Base-by-base conservation (phyloP, 2,329 filamentous ascomycete genomes). In the Helminthosporium solani region DNA sequence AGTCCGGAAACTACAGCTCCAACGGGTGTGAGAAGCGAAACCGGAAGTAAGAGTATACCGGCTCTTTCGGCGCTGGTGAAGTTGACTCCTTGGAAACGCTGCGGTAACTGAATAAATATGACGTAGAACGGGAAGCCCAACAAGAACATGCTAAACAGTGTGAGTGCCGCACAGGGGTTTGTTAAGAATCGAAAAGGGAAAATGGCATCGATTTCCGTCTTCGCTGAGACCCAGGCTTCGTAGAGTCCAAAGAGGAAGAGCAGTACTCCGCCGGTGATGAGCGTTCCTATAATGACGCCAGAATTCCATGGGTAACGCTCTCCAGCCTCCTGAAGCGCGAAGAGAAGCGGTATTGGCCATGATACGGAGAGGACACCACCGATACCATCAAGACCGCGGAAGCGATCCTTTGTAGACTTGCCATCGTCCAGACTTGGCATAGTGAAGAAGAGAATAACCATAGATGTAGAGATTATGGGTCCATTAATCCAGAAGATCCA, bases 401-500 rank as follows among this genome's bases (percentile, higher is more conserved):
- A 44, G 8, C 61, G 61, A 18, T 66, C 62, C 18, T 43, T 46
- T 20, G 56, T 59, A 1, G 61, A 57, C 37, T 62, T 64, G n/a
- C 50, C 55, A 27, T 64, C 58, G 3, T 53, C 49, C 0, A 61
- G 25, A 9, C 52, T 44, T 7, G 64, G 63, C 56, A 68, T 58
- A 9, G 61, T 59, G 33, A 61, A 47, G 33, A 57, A 58, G n/a
- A 66, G 44, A 8, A 66, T 25, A 1, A 40, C 46, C 27, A 60
- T 57, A 5, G 63, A 53, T 4, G 57, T 43, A 2, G 31, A 54
- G 12, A 65, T 54, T 12, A 65, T 53, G 2, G 64, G 63, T 4
- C 60, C 61, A 44, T 78, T 77, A 2, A 78, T 63, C 30, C 71
- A 69, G 50, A 78, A 77, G 2, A 77, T 72, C 75, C 75, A 75